phyloP scores from a whole-genome alignment of 257 asterid species.

The Solanum sejunctum region DNA sequence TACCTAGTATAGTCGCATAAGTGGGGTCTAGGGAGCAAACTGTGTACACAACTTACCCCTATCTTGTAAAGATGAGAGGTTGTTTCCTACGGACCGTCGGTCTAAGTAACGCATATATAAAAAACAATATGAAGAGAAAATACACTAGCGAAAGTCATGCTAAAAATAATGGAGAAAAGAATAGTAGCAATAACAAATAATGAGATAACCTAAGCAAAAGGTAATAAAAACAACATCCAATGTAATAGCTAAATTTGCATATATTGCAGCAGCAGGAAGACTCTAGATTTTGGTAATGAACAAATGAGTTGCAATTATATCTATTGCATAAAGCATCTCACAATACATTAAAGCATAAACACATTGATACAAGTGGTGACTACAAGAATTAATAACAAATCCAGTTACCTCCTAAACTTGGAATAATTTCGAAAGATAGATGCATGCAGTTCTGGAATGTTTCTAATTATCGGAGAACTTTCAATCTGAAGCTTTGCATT shows the following conservation, averaged over 20 bases:
- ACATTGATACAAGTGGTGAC: neutral
- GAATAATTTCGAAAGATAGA: constrained; percentile 46
- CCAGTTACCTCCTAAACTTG: constrained; percentile 31
- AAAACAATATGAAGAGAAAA: neutral
- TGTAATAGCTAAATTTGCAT: neutral
- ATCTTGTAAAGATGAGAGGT: neutral
- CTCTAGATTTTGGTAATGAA: neutral
- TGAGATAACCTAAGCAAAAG: neutral
- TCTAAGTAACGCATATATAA: neutral
- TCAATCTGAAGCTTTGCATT: constrained; percentile 28
- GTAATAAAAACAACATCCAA: neutral
- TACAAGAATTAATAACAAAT: neutral
- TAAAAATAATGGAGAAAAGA: neutral
- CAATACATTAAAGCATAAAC: neutral
- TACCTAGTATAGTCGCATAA: neutral
- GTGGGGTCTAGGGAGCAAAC: neutral
- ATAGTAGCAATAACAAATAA: neutral
- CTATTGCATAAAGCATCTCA: neutral
- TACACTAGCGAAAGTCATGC: neutral
- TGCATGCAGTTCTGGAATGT: constrained; percentile 20
- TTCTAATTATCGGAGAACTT: constrained; percentile 27
- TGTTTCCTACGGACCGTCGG: neutral
- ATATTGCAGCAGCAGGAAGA: neutral
- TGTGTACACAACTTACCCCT: neutral
- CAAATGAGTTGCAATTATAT: neutral